Percentiles rank a stretch among this genome's conserved stretches.
Conservation (phyloP, 495 filamentous ascomycete genomes). For the Penicillium malachiteum region DNA sequence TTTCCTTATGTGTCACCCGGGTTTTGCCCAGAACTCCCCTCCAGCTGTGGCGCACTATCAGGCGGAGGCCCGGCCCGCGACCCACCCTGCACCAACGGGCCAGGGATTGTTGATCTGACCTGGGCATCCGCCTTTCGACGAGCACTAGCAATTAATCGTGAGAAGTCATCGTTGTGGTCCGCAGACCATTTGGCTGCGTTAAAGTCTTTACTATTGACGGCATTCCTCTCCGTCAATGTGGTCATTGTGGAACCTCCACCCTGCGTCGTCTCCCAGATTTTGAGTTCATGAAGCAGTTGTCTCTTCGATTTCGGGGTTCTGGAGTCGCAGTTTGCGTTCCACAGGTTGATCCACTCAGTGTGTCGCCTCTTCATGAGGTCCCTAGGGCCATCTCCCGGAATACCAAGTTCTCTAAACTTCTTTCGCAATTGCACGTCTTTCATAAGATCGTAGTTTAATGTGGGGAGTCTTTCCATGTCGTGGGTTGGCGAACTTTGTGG, state of each 20-base stretch:
- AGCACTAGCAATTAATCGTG: constrained; percentile 71
- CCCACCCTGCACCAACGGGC: constrained; percentile 8
- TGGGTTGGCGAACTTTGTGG: constrained; percentile 21
- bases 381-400: constrained; percentile 66
- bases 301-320: constrained; percentile 63
- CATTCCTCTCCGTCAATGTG: constrained; percentile 22
- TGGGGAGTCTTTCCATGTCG: constrained; percentile 62
- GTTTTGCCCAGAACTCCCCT: background rate
- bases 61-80: background rate
- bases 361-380: constrained; percentile 74
- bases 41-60: background rate
- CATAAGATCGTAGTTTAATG: constrained; percentile 76
- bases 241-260: constrained; percentile 32
- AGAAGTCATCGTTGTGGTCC: constrained; percentile 71
- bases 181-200: constrained; percentile 73
- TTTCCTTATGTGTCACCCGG: background rate
- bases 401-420: constrained; percentile 80
- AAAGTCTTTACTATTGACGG: constrained; percentile 77
- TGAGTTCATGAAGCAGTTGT: constrained; percentile 73
- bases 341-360: constrained; percentile 90
- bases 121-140: constrained; percentile 40
- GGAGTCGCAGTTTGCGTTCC: constrained; percentile 95
- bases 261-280: constrained; percentile 80
- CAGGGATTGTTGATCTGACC: constrained; percentile 33
- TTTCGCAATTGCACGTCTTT: constrained; percentile 73